These are phyloP conservation scores for Psidium friedrichsthalianum DNA, from an alignment of 345 rosid species.

Conservation along the genomic window DNA sequence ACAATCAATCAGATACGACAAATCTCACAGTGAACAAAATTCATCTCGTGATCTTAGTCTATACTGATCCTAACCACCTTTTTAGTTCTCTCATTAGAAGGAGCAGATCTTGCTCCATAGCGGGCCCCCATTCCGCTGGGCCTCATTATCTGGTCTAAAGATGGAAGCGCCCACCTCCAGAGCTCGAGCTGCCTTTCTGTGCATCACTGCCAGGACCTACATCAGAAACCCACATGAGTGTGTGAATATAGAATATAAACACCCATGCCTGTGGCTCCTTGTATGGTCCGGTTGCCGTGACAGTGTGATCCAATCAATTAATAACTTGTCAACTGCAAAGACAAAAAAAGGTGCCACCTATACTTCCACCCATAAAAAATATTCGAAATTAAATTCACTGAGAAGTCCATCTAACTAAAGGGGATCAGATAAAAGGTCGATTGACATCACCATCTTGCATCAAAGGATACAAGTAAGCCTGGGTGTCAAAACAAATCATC, in stretches of 20 bases:
- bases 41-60: slow-evolving; percentile 20
- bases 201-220: neutral
- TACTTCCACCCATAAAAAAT: neutral
- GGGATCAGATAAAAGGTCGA: slow-evolving; percentile 8
- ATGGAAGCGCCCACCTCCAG: slow-evolving; percentile 36
- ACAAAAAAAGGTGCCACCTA: neutral
- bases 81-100: neutral
- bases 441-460: slow-evolving; percentile 11
- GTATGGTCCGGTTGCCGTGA: neutral
- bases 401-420: neutral
- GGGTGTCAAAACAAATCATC: slow-evolving; percentile 1
- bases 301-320: neutral
- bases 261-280: neutral
- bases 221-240: neutral
- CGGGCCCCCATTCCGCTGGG: neutral
- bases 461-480: neutral
- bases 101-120: slow-evolving; percentile 11
- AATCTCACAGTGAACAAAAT: neutral
- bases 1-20: neutral
- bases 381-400: neutral
- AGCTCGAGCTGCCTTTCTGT: neutral
- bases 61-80: slow-evolving; percentile 71
- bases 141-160: neutral
- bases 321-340: neutral
- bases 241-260: slow-evolving; percentile 4